Percentiles rank a stretch among this genome's conserved stretches.
These are phyloP conservation scores for Spergularia bocconei DNA, from an alignment of 148 eudicot genomes.

Conservation along the genomic window DNA sequence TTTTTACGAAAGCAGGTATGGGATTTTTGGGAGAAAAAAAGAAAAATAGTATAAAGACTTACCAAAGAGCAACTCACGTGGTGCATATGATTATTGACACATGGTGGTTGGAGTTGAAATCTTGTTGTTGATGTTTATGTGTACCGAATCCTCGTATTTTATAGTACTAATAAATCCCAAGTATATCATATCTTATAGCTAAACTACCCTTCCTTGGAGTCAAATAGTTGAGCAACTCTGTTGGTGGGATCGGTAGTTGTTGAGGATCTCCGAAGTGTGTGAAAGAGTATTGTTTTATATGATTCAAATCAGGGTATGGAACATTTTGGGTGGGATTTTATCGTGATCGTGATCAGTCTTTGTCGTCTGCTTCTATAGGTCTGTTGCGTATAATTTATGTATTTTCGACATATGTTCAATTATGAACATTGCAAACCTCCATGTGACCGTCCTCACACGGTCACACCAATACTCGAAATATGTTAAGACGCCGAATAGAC, in stretches of 20 bases:
- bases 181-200: neutral
- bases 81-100: slow-evolving; percentile 16
- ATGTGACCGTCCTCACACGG: too few species aligned
- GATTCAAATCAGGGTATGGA: too few species aligned
- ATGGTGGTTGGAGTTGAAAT: slow-evolving; percentile 5
- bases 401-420: too few species aligned
- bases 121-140: neutral
- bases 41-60: neutral
- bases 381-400: too few species aligned
- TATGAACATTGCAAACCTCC: too few species aligned
- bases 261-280: too few species aligned
- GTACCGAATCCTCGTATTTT: neutral
- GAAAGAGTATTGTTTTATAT: too few species aligned
- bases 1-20: slow-evolving; percentile 21
- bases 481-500: too few species aligned
- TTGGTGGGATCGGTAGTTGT: neutral
- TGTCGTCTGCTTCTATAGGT: too few species aligned
- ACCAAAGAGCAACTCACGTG: slow-evolving; percentile 18
- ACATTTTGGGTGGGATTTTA: too few species aligned
- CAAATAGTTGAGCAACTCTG: neutral
- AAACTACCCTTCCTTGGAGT: neutral
- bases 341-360: too few species aligned
- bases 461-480: too few species aligned
- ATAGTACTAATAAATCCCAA: neutral
- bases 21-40: neutral